Percentiles rank a stretch among this genome's conserved stretches.
phyloP scores from a whole-genome alignment of 2,329 filamentous ascomycete genomes.

The Epichloe uncinata region DNA sequence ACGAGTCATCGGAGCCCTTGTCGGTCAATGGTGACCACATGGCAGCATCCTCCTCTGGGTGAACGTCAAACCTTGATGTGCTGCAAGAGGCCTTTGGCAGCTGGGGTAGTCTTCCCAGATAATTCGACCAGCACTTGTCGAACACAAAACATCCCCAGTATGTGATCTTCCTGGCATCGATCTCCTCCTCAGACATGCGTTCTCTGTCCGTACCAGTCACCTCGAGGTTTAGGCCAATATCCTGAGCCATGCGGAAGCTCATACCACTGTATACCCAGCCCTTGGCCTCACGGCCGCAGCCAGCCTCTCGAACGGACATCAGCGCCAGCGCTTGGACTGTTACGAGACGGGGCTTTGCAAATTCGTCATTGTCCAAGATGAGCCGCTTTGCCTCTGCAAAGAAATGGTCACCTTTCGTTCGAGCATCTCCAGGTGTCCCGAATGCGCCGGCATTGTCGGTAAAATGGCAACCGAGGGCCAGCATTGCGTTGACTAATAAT shows the following conservation, averaged over 20 bases:
- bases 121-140: conserved; percentile 98
- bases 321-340: conserved; percentile 88
- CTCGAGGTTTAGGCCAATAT: conserved; percentile 83
- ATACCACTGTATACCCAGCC: conserved; percentile 98
- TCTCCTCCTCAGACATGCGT: conserved; percentile 61
- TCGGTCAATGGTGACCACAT: conserved; percentile 85
- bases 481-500: conserved; percentile 83
- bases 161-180: conserved; percentile 79
- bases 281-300: conserved; percentile 84
- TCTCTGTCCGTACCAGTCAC: conserved; percentile 50
- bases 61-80: conserved; percentile 80
- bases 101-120: conserved; percentile 82
- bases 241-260: conserved; percentile 94
- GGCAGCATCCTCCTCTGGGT: conserved; percentile 75
- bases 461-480: conserved; percentile 88
- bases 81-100: conserved; percentile 67
- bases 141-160: conserved; percentile 99
- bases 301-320: conserved; percentile 94
- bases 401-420: conserved; percentile 90
- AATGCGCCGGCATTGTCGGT: conserved; percentile 63
- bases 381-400: conserved; percentile 86
- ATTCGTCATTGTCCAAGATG: conserved; percentile 83
- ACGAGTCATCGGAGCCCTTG: conserved; percentile 59
- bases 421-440: conserved; percentile 56
- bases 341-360: conserved; percentile 74